Base-by-base conservation (phyloP, 305 asterid species). In the Rubia occidens region DNA sequence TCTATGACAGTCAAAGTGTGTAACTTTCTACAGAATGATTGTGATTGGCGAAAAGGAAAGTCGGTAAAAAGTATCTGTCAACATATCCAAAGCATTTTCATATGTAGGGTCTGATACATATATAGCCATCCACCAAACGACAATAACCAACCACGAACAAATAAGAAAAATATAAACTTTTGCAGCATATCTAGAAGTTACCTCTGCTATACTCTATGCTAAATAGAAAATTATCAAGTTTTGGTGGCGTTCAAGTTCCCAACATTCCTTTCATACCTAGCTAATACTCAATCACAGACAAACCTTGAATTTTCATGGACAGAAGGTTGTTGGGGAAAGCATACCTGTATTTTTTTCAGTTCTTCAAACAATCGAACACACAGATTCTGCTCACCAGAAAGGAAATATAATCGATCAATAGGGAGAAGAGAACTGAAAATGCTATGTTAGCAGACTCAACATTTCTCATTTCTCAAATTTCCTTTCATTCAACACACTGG, bases 271-370 rank as follows among this genome's bases (percentile, higher is more conserved):
- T 13, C 47, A 17, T 15, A 66, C 44, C 17, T 17, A 66, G 8
- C 18, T 18, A 10, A 32, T 53, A 35, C 18, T 32, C 71, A 37
- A 51, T 6, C 45, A 18, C 20, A 26, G 20, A 15, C 45, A 8
- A 63, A 40, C 67, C 32, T 54, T 60, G 17, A 49, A 56, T 68
- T 43, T 29, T 56, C n/a, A 37, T 63, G 39, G 3, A 29, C 15
- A 21, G 63, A 55, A 55, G 62, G 42, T 18, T 2, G 71, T 64
- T 64, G 65, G 73, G 58, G 59, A 64, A 72, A 74, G 11, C 35
- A 14, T 78, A 94, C 99, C 99, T 86, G 91, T 94, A 94, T 26
- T 54, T 85, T 94, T 85, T 94, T 89, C 79, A 94, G 86, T 80
- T 94, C 99, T 78, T 87, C 95, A 74, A 94, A 89, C 72, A 94